Base-by-base conservation (phyloP, 306 rosid species). In the Luffa acutangula region DNA sequence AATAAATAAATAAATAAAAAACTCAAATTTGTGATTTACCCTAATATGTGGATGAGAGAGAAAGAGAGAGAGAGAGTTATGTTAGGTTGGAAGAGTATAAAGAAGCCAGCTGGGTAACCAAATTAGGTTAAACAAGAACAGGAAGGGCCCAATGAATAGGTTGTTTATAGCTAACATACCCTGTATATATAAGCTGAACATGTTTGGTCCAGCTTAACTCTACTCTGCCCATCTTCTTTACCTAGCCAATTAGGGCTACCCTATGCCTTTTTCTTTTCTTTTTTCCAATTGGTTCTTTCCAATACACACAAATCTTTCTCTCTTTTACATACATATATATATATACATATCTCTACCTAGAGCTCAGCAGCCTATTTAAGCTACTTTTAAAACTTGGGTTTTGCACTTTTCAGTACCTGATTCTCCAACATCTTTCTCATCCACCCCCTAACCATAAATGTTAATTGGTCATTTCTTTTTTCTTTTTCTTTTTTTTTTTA, bases 381-480 rank as follows among this genome's bases (percentile, higher is more conserved):
- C 79, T 76, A 54, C 33, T n/a, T 57, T 21, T 9, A n/a, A 41
- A 43, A 77, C 78, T 58, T 60, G 70, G 80, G 80, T 45, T 20
- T 77, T 77, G 69, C 69, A 77, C 71, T 77, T 77, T 77, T 59
- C 80, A 77, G 80, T 39, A 77, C 56, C 70, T 77, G 80, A 77
- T 77, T 56, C 80, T 43, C 71, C 65, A 77, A 77, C 69, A 56
- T 77, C 70, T 37, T 12, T 45, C 71, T 77, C 53, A 1, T 21
- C 80, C 80, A 39, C 15, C 2, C 41, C 70, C 80, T 37, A 57
- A 53, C 70, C 80, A 31, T 48, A 74, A 46, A 73, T 73, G 21
- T 48, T 73, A 14, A 73, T 66, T 66, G 48, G 74, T 66, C 49
- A 37, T 10, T 4, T 8, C 21, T 51, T 13, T 12, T 12, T 13